A percentile compares a stretch with the other conserved stretches of the same genome.
phyloP scores from a whole-genome alignment of 1,139 yeast species.

The Debaryomyces psychrophilus region DNA sequence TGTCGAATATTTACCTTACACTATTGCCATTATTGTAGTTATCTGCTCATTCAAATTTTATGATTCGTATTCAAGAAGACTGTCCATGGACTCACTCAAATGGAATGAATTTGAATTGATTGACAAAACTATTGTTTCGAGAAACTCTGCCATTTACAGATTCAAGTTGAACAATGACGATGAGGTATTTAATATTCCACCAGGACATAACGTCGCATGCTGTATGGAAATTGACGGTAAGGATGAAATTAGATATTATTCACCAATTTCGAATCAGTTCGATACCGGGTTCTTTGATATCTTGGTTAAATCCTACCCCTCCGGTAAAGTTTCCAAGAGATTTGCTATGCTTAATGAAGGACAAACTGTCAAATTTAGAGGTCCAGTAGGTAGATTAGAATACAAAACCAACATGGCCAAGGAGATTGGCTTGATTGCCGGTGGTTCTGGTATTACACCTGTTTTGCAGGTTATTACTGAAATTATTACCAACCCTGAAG shows the following conservation, averaged over 20 bases:
- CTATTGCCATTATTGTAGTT: conserved; percentile 47
- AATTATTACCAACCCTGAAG: conserved; percentile 68
- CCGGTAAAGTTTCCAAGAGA: conserved; percentile 66
- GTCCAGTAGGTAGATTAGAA: conserved; percentile 74
- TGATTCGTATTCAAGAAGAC: conserved; percentile 51
- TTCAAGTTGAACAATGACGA: conserved; percentile 63
- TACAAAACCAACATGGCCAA: conserved; percentile 63
- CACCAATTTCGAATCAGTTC: conserved; percentile 71
- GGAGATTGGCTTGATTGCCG: conserved; percentile 72
- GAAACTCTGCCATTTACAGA: conserved; percentile 71
- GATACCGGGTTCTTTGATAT: conserved; percentile 76
- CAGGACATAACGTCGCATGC: conserved; percentile 77
- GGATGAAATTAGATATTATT: conserved; percentile 68
- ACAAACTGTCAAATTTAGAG: conserved; percentile 68
- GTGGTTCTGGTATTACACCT: conserved; percentile 84
- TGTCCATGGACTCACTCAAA: conserved; percentile 50
- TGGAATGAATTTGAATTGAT: conserved; percentile 70
- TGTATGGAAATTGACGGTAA: conserved; percentile 57
- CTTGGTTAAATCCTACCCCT: conserved; percentile 70
- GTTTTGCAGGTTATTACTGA: conserved; percentile 68
- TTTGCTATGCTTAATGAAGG: conserved; percentile 68
- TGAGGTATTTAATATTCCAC: conserved; percentile 65
- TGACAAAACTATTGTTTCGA: conserved; percentile 71
- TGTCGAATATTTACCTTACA: conserved; percentile 52
- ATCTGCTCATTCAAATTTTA: conserved; percentile 50